These are phyloP conservation scores for Lactifluus hygrophoroides DNA, from an alignment of 768 basidiomycete genomes.

Conservation along the genomic window DNA sequence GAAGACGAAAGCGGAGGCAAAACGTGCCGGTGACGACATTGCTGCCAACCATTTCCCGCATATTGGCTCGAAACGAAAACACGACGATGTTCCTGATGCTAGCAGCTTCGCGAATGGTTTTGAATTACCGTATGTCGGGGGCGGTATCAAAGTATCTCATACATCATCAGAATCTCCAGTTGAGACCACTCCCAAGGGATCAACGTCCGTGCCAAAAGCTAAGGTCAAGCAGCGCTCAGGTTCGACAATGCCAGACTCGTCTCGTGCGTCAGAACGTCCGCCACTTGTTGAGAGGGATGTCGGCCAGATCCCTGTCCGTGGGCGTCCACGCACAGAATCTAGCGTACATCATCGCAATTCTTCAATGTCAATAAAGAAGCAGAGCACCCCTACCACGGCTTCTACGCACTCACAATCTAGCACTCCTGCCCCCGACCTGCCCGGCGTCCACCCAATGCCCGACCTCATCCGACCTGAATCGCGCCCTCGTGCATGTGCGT, in stretches of 20 bases:
- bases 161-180: neutral
- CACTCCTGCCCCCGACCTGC: constrained; percentile 8
- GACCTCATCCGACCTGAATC: constrained; percentile 8
- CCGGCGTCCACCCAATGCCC: constrained; percentile 1
- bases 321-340: constrained; percentile 12
- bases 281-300: neutral
- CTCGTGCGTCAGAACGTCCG: neutral
- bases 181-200: constrained; percentile 1
- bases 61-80: constrained; percentile 38
- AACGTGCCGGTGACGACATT: constrained; percentile 19
- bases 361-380: constrained; percentile 8
- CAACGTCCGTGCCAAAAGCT: neutral
- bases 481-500: constrained; percentile 1
- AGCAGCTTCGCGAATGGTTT: constrained; percentile 26
- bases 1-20: constrained; percentile 31
- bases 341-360: constrained; percentile 1
- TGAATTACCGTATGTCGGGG: constrained; percentile 37
- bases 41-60: constrained; percentile 16
- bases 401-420: constrained; percentile 11
- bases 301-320: constrained; percentile 11
- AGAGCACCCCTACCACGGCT: neutral
- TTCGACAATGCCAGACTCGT: neutral
- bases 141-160: constrained; percentile 24
- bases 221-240: constrained; percentile 6
- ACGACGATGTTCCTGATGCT: constrained; percentile 32